These are phyloP conservation scores for Phaeophleospora eucalypticola DNA, from an alignment of 2,329 filamentous ascomycete genomes.

Conservation along the genomic window DNA sequence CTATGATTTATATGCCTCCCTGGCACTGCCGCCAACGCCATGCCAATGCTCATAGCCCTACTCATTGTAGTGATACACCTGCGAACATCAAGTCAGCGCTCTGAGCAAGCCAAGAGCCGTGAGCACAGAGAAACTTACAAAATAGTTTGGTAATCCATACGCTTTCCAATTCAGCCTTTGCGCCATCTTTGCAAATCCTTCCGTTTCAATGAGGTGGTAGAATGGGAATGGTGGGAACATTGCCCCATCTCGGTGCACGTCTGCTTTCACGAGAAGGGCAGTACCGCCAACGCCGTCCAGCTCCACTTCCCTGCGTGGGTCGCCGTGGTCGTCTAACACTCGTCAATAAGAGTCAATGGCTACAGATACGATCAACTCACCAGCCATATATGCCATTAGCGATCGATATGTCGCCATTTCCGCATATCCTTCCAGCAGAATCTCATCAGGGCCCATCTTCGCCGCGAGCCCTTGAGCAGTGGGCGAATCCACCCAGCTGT, in stretches of 20 bases:
- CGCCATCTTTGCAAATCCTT: conserved; percentile 98
- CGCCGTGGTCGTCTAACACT: conserved; percentile 26
- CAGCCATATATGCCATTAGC: conserved; percentile 80
- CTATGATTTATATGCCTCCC: conserved; percentile 4
- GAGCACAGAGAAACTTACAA: conserved; percentile 68
- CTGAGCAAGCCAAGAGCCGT: too few relatives aligned
- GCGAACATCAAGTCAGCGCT: too few relatives aligned
- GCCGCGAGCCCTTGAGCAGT: conserved; percentile 69
- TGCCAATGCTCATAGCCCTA: conserved; percentile 8
- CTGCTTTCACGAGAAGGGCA: conserved; percentile 87
- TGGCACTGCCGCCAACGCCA: conserved; percentile 7
- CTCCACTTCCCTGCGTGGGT: conserved; percentile 46
- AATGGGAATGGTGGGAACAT: conserved; percentile 98
- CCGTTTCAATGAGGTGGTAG: conserved; percentile 95
- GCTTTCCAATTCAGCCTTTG: conserved; percentile 78
- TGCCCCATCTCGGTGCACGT: conserved; percentile 93
- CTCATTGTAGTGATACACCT: conserved; percentile 23
- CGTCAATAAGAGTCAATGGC: conserved; percentile 5
- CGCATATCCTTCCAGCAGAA: conserved; percentile 86
- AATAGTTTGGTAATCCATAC: conserved; percentile 92
- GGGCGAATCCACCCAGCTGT: conserved; percentile 91
- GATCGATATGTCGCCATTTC: conserved; percentile 90
- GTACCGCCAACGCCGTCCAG: conserved; percentile 94
- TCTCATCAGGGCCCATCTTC: conserved; percentile 85
- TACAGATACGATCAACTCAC: conserved; percentile 30